Percentiles rank a stretch among this genome's conserved stretches.
These are phyloP conservation scores for Leccinum uliginosum DNA, from an alignment of 768 basidiomycete species.

Conservation along the genomic window DNA sequence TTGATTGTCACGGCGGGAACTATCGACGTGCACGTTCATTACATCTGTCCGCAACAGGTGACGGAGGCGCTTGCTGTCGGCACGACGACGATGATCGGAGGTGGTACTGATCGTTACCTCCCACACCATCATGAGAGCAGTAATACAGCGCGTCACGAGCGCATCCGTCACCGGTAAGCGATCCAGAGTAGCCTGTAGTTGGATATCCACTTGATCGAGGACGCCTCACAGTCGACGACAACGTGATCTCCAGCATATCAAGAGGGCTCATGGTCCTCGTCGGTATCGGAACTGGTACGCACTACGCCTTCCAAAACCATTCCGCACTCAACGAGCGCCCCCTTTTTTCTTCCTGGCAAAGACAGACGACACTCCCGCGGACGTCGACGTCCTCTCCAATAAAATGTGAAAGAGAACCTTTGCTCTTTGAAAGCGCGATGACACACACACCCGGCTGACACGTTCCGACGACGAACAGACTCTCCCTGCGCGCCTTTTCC, in stretches of 20 bases:
- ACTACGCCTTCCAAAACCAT: not conserved
- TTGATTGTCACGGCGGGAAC: conserved; percentile 92
- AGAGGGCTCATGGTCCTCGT: conserved; percentile 87
- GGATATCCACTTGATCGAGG: not conserved
- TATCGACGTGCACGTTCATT: conserved; percentile 90
- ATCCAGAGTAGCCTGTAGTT: not conserved
- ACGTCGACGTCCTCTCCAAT: conserved; percentile 68
- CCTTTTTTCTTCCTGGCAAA: conserved; percentile 13
- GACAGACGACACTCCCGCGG: conserved; percentile 75
- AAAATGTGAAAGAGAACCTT: conserved; percentile 79
- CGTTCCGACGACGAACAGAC: conserved; percentile 35
- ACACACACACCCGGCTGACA: conserved; percentile 5
- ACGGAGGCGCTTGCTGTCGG: conserved; percentile 79
- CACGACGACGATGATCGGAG: conserved; percentile 92
- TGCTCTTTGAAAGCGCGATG: conserved; percentile 13
- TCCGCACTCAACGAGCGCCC: conserved; percentile 1
- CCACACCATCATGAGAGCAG: conserved; percentile 62
- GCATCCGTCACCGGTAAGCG: conserved; percentile 78
- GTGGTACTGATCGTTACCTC: conserved; percentile 63
- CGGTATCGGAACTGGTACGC: conserved; percentile 77
- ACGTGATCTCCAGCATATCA: conserved; percentile 78
- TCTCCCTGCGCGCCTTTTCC: conserved; percentile 71
- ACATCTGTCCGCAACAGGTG: conserved; percentile 92
- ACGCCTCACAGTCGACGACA: conserved; percentile 60
- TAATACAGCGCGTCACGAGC: conserved; percentile 77